These are phyloP conservation scores for Aspergillus latus DNA, from an alignment of 2,329 filamentous ascomycete genomes.

Conservation along the genomic window DNA sequence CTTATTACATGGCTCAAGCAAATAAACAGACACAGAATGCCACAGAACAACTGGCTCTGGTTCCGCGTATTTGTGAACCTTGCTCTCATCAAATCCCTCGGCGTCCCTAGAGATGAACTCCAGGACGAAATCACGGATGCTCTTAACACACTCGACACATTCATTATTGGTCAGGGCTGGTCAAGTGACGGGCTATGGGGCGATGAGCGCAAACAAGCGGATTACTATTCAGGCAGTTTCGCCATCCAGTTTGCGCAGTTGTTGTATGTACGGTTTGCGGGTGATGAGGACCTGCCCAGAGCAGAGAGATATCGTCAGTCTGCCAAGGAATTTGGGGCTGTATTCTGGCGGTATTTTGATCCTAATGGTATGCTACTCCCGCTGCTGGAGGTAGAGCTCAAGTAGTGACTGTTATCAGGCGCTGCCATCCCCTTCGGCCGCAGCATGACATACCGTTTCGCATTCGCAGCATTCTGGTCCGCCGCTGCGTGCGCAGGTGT, in stretches of 20 bases:
- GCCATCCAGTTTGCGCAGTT: constrained; percentile 55
- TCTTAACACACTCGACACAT: constrained; percentile 46
- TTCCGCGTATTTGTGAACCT: constrained; percentile 54
- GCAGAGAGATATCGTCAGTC: constrained; percentile 39
- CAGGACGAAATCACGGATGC: constrained; percentile 44
- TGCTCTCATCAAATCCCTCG: constrained; percentile 45
- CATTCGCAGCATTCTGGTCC: constrained; percentile 52
- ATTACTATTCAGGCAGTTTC: constrained; percentile 57
- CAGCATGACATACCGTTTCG: constrained; percentile 54
- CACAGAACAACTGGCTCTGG: constrained; percentile 54
- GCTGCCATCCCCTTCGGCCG: constrained; percentile 55
- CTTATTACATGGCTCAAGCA: constrained; percentile 45
- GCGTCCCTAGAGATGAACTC: constrained; percentile 37
- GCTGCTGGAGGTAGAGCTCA: too few species aligned
- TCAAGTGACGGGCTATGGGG: constrained; percentile 49
- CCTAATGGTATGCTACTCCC: constrained; percentile 34
- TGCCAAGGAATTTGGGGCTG: constrained; percentile 44
- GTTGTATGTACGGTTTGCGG: constrained; percentile 47
- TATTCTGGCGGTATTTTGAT: constrained; percentile 54
- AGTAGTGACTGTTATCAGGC: constrained; percentile 32
- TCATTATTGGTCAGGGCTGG: constrained; percentile 51
- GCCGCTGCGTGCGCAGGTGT: constrained; percentile 47
- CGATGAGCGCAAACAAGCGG: constrained; percentile 40
- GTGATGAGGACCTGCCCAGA: constrained; percentile 44
- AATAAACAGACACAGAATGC: constrained; percentile 49